These are phyloP conservation scores for Aeminium ludgeri DNA, from an alignment of 495 filamentous ascomycete species.

Conservation along the genomic window DNA sequence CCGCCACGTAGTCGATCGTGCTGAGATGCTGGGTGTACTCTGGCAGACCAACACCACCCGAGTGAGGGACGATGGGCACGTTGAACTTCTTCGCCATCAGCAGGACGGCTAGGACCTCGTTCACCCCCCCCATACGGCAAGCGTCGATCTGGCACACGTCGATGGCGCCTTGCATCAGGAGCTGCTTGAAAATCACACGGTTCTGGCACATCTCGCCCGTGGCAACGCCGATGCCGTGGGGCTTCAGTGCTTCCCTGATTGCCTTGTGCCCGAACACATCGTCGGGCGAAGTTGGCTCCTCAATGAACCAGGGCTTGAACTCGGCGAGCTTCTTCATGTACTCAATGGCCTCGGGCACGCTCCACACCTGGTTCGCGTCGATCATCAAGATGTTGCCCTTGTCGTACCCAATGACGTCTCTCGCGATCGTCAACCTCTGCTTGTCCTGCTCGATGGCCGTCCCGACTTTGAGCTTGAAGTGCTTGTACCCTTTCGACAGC, in stretches of 20 bases:
- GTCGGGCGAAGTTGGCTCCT: conserved; percentile 89
- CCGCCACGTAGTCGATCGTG: conserved; percentile 86
- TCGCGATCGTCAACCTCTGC: conserved; percentile 51
- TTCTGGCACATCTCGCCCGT: conserved; percentile 98
- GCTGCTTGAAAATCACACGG: conserved; percentile 84
- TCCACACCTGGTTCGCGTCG: conserved; percentile 92
- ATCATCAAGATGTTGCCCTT: conserved; percentile 81
- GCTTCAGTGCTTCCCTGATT: conserved; percentile 59
- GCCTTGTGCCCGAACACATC: conserved; percentile 81
- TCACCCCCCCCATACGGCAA: conserved; percentile 79
- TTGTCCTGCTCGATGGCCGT: conserved; percentile 52
- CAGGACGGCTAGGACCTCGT: conserved; percentile 83
- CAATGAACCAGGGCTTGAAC: conserved; percentile 92
- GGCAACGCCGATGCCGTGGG: conserved; percentile 65
- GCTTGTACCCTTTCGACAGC: conserved; percentile 54
- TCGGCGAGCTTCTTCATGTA: conserved; percentile 71
- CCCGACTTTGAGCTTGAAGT: conserved; percentile 92
- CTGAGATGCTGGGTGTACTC: conserved; percentile 90
- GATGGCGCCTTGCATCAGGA: conserved; percentile 60
- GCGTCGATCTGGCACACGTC: conserved; percentile 86
- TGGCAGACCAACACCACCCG: conserved; percentile 75
- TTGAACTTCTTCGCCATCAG: conserved; percentile 75
- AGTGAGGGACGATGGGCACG: conserved; percentile 76
- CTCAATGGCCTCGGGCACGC: conserved; percentile 73
- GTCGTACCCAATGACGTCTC: conserved; percentile 74